Conservation (phyloP, 1,284 basidiomycete genomes). For the Microbotryum intermedium region DNA sequence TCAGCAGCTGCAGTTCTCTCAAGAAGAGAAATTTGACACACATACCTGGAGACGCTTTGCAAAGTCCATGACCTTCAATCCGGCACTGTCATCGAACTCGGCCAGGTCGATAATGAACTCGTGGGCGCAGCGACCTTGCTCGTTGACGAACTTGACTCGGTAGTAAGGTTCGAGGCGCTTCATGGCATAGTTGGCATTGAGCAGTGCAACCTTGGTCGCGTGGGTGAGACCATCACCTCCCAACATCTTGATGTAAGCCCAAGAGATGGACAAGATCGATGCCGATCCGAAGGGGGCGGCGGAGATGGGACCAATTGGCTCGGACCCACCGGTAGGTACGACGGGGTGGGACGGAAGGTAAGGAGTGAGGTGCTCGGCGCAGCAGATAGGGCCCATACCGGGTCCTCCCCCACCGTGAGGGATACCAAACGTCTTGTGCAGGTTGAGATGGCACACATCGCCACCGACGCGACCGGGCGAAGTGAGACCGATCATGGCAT, state of each 20-base stretch:
- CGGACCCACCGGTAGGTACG: conserved; percentile 57
- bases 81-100: conserved; percentile 81
- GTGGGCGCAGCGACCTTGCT: conserved; percentile 83
- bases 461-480: conserved; percentile 93
- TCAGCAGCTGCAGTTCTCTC: neutral
- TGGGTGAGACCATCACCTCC: conserved; percentile 79
- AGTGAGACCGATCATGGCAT: conserved; percentile 90
- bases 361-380: conserved; percentile 81
- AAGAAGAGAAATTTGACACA: conserved; percentile 30
- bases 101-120: conserved; percentile 90
- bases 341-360: conserved; percentile 91
- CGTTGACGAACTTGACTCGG: conserved; percentile 80
- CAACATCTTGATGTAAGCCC: conserved; percentile 67
- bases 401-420: conserved; percentile 97
- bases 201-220: conserved; percentile 74
- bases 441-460: conserved; percentile 94
- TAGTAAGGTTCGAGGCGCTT: conserved; percentile 76
- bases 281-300: conserved; percentile 91
- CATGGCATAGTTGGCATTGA: conserved; percentile 97
- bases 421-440: conserved; percentile 93
- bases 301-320: conserved; percentile 78
- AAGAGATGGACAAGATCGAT: conserved; percentile 91
- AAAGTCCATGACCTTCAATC: conserved; percentile 88
- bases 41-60: conserved; percentile 79
- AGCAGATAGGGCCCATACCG: conserved; percentile 90